Base-by-base conservation (phyloP, 192 early-diverging fungal genomes). In the Coemansia sp. region DNA sequence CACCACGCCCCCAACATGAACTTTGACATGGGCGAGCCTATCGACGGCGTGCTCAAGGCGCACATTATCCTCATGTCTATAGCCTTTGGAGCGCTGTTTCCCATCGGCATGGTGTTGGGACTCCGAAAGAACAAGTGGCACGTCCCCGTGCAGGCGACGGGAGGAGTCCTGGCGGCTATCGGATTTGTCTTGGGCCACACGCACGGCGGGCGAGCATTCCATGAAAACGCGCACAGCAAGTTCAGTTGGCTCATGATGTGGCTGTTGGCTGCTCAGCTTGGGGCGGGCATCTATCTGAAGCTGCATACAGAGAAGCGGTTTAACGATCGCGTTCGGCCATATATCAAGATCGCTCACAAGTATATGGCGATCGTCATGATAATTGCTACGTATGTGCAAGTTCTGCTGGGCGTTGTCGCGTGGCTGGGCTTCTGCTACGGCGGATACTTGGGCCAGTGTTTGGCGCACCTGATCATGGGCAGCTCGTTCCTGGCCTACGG, bases 381-480 rank as follows among this genome's bases (percentile, higher is more conserved):
- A 1, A 67, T 91, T 16, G 70, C 88, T n/a, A 87, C 89, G 3
- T 91, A 90, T 65, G 82, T 85, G 49, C 90, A 91, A 74, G 81
- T 91, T 13, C 70, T 91, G 61, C 78, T 90, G 59, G 90, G 90
- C 52, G 89, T 88, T 8, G 87, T 91, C 36, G 88, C 90, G 18
- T 80, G 68, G 71, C 74, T 86, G 41, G 90, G 88, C 7, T 91
- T 85, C 62, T 91, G 90, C 68, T 89, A 88, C 65, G 88, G 69
- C 63, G 90, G 88, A 3, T 79, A 82, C 59, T 79, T 83, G 5
- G 90, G 89, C 22, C 90, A 91, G 68, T 91, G 90, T 51, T 70
- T 91, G 65, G 90, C 90, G 3, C 90, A 91, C 69, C 86, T 90
- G 66, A 91, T 91, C 64, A 91, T 91, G 90, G 90, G 90, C 36